phyloP scores from a whole-genome alignment of 441 rosid species.

The Jatropha multifida region DNA sequence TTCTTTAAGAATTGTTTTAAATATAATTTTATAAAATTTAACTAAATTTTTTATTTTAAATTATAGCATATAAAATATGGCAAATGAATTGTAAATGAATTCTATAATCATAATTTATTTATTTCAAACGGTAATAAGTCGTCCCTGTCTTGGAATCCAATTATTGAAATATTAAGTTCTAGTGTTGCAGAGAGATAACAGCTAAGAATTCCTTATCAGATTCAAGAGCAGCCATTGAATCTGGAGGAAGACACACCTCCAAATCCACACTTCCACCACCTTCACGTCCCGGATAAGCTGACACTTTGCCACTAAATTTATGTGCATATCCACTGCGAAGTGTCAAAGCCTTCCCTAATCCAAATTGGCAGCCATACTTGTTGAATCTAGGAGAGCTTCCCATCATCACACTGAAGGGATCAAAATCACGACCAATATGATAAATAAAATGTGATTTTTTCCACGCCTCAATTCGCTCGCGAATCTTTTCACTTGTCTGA shows the following conservation, averaged over 20 bases:
- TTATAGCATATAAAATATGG: too few species aligned
- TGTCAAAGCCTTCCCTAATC: slow-evolving; percentile 67
- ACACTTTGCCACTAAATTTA: slow-evolving; percentile 73
- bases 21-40: too few species aligned
- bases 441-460: slow-evolving; percentile 43
- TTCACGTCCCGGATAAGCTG: slow-evolving; percentile 57
- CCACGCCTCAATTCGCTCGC: slow-evolving; percentile 46
- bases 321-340: slow-evolving; percentile 67
- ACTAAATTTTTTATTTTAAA: too few species aligned
- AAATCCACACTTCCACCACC: slow-evolving; percentile 75
- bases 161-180: too few species aligned
- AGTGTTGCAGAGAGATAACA: not conserved
- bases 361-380: slow-evolving; percentile 68
- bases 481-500: slow-evolving; percentile 38
- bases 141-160: too few species aligned
- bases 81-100: too few species aligned
- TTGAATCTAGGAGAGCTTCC: slow-evolving; percentile 83
- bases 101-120: too few species aligned
- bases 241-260: slow-evolving; percentile 60
- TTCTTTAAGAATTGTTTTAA: too few species aligned
- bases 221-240: slow-evolving; percentile 60
- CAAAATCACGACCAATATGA: slow-evolving; percentile 37
- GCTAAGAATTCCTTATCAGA: slow-evolving; percentile 57
- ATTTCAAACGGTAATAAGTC: too few species aligned
- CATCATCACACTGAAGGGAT: slow-evolving; percentile 54